These are phyloP conservation scores for Tolypocladium album DNA, from an alignment of 2,329 filamentous ascomycete genomes.

Conservation along the genomic window DNA sequence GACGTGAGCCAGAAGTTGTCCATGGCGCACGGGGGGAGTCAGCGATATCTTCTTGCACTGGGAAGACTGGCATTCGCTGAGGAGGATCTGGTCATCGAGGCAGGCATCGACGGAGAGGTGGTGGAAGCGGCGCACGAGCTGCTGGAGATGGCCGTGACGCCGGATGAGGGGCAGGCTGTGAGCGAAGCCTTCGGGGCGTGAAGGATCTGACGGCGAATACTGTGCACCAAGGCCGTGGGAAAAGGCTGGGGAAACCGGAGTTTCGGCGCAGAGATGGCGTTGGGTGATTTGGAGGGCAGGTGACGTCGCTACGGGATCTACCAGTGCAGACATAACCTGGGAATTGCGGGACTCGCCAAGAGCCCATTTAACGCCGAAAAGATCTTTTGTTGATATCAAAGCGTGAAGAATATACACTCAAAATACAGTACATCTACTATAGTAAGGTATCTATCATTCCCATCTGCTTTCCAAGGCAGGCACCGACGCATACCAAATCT, in stretches of 20 bases:
- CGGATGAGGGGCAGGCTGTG: slow-evolving; percentile 48
- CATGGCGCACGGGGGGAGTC: slow-evolving; percentile 58
- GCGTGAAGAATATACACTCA: no score
- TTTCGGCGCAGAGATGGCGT: background rate
- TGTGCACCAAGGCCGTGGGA: background rate
- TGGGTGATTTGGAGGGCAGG: background rate
- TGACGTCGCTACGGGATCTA: background rate
- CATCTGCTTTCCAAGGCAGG: no score
- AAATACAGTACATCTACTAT: no score
- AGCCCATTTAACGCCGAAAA: background rate
- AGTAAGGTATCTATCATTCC: no score
- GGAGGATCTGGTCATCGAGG: slow-evolving; percentile 68
- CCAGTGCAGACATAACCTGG: background rate
- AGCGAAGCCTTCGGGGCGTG: slow-evolving; percentile 29
- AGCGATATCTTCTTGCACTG: slow-evolving; percentile 73
- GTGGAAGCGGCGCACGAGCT: slow-evolving; percentile 73
- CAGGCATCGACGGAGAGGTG: slow-evolving; percentile 65
- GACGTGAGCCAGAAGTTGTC: slow-evolving; percentile 64
- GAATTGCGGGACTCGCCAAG: background rate
- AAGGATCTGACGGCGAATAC: background rate
- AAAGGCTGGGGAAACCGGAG: background rate
- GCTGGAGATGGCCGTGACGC: slow-evolving; percentile 69
- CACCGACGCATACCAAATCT: no score
- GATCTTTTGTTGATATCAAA: no score
- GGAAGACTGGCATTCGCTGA: slow-evolving; percentile 76